Evolutionary conservation across 345 rosid species (phyloP).

Genomic region (Mercurialis annua): DNA sequence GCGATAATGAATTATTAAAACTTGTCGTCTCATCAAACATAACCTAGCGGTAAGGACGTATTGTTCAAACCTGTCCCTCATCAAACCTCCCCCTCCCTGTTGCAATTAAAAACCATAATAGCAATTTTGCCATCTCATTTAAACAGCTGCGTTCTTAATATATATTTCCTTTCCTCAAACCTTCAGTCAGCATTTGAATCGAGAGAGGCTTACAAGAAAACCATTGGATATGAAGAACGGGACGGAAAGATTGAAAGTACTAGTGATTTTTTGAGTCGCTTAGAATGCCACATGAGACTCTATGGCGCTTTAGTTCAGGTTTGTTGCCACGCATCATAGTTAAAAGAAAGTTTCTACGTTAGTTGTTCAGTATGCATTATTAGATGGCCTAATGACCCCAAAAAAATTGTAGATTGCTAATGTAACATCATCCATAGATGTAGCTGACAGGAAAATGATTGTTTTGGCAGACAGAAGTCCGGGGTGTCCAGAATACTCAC

Average conservation of each 20-base stretch:
- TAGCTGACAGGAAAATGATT: constrained; percentile 16
- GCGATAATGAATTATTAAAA: no score
- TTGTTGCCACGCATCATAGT: constrained; percentile 12
- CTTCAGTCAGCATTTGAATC: constrained; percentile 67
- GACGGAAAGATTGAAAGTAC: constrained; percentile 49
- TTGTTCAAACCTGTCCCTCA: no score
- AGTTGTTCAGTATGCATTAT: neutral
- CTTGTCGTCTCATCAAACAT: no score
- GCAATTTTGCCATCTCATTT: neutral
- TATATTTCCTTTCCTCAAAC: constrained; percentile 6
- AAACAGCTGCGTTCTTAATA: constrained; percentile 6
- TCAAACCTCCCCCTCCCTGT: no score
- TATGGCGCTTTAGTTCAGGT: constrained; percentile 97
- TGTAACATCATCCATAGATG: neutral
- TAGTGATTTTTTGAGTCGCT: constrained; percentile 44
- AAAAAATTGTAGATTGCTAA: no score
- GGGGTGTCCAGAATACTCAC: constrained; percentile 50
- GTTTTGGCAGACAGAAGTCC: constrained; percentile 59
- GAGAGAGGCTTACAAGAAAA: constrained; percentile 50
- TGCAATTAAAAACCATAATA: neutral
- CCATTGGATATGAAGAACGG: constrained; percentile 46
- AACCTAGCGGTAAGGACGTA: no score
- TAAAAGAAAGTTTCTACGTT: neutral
- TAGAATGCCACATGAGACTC: constrained; percentile 67
- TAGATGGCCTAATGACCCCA: neutral